These are phyloP conservation scores for Macrolepiota fuliginosa DNA, from an alignment of 768 basidiomycete species.

Conservation along the genomic window DNA sequence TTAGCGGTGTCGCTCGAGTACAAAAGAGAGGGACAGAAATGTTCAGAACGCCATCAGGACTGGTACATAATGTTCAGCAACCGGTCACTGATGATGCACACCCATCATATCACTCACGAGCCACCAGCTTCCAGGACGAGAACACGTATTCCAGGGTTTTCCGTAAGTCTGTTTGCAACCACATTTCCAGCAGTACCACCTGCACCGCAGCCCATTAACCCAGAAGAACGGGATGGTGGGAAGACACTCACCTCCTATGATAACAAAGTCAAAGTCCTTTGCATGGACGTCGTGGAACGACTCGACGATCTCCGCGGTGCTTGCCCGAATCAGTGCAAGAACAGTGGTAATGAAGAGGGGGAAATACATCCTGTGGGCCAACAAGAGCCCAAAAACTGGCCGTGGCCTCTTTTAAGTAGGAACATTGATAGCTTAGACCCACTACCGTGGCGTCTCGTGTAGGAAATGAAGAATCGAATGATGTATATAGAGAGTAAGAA, in stretches of 20 bases:
- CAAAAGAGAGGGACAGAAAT: slow-evolving; percentile 14
- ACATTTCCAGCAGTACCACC: slow-evolving; percentile 58
- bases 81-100: neutral
- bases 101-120: slow-evolving; percentile 36
- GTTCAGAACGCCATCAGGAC: slow-evolving; percentile 16
- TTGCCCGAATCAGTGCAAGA: neutral
- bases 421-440: neutral
- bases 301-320: slow-evolving; percentile 1
- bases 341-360: neutral
- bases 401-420: neutral
- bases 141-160: slow-evolving; percentile 44
- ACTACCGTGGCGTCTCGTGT: slow-evolving; percentile 5
- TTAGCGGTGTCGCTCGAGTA: slow-evolving; percentile 16
- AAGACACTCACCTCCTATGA: slow-evolving; percentile 14
- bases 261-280: slow-evolving; percentile 14
- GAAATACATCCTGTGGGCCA: neutral
- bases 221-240: neutral
- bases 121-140: slow-evolving; percentile 54
- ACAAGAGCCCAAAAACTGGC: neutral
- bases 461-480: neutral
- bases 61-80: neutral
- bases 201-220: neutral
- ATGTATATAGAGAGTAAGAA: neutral
- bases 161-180: slow-evolving; percentile 53
- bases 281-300: slow-evolving; percentile 7